These are phyloP conservation scores for Diplosphaera chodatii DNA, from an alignment of 139 green algal genomes.

Conservation along the genomic window DNA sequence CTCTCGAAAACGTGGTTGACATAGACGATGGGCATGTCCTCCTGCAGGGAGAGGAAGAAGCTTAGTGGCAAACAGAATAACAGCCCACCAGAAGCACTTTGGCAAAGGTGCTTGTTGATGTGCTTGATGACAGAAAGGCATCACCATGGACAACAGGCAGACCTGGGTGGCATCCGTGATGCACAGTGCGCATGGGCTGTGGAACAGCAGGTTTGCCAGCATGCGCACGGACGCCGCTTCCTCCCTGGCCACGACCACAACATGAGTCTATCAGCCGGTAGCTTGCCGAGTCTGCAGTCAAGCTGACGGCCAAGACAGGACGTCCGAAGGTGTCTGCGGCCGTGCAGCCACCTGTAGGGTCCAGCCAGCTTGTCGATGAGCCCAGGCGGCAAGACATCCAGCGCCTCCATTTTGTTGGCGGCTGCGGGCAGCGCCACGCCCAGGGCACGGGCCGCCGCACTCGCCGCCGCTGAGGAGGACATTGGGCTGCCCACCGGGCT, in stretches of 20 bases:
- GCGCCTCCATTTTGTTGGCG: background rate
- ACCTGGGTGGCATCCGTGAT: constrained; percentile 18
- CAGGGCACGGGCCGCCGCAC: too few relatives aligned
- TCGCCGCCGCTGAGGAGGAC: too few relatives aligned
- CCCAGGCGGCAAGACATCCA: background rate
- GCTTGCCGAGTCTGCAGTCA: too few relatives aligned
- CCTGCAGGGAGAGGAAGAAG: too few relatives aligned
- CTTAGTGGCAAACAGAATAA: too few relatives aligned
- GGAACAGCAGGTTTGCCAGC: constrained; percentile 15
- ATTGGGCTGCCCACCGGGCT: background rate
- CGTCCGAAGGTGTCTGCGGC: too few relatives aligned
- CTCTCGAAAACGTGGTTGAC: constrained; percentile 21
- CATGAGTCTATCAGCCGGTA: too few relatives aligned
- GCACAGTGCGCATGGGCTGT: constrained; percentile 12
- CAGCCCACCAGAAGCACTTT: too few relatives aligned
- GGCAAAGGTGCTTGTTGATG: too few relatives aligned
- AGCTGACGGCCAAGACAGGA: too few relatives aligned
- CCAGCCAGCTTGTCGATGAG: background rate
- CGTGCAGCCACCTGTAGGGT: background rate
- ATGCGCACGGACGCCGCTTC: constrained; percentile 8
- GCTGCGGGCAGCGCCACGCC: background rate
- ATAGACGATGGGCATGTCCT: constrained; percentile 19
- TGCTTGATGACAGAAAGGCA: too few relatives aligned
- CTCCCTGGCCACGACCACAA: background rate
- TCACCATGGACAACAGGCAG: too few relatives aligned